phyloP scores from a whole-genome alignment of 1,284 basidiomycete genomes.

The Boletus sp. region DNA sequence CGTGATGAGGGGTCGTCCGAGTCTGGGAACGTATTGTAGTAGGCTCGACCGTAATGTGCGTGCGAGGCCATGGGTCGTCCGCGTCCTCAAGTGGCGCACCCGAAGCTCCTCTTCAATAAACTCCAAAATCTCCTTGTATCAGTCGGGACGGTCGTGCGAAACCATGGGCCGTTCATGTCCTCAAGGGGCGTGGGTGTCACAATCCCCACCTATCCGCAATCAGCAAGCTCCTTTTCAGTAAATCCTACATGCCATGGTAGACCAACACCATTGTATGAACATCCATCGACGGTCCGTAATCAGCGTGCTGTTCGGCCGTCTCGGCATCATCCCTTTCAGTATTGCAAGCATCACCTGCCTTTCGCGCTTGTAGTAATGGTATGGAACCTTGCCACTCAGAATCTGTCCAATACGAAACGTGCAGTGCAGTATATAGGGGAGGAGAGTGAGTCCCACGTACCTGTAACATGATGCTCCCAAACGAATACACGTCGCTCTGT shows the following conservation, averaged over 20 bases:
- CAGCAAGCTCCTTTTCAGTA: background rate
- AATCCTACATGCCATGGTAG: background rate
- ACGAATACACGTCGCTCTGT: constrained; percentile 13
- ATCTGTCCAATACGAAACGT: background rate
- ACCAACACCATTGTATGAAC: constrained; percentile 2
- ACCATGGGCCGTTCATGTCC: too few relatives aligned
- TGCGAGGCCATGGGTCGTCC: too few relatives aligned
- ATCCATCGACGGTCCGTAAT: constrained; percentile 7
- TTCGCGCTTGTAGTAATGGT: constrained; percentile 12
- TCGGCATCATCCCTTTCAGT: constrained; percentile 7
- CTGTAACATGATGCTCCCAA: constrained; percentile 21
- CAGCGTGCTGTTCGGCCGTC: background rate
- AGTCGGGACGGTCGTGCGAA: too few relatives aligned
- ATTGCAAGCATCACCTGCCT: constrained; percentile 11
- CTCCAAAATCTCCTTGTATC: too few relatives aligned
- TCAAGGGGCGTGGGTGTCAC: too few relatives aligned
- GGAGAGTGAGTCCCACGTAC: background rate
- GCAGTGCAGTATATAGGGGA: background rate
- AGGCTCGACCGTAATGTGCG: too few relatives aligned
- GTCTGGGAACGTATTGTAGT: too few relatives aligned
- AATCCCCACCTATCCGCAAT: too few relatives aligned
- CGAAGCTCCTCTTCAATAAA: too few relatives aligned
- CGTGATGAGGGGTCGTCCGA: too few relatives aligned
- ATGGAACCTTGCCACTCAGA: constrained; percentile 10
- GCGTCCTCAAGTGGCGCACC: too few relatives aligned